phyloP scores from a whole-genome alignment of 2,329 filamentous ascomycete genomes.

The Fusarium chaquense region DNA sequence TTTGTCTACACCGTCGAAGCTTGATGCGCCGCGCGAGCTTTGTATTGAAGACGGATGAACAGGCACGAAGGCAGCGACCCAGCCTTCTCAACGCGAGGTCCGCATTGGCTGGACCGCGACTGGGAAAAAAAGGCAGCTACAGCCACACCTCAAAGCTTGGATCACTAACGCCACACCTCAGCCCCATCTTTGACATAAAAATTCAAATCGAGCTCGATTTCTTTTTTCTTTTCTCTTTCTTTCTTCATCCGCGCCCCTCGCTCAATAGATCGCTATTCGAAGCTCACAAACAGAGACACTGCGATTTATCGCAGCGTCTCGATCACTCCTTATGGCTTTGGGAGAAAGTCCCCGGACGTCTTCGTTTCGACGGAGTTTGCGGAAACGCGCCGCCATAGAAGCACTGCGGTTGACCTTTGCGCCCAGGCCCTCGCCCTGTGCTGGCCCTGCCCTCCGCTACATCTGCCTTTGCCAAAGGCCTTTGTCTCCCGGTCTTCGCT shows the following conservation, averaged over 20 bases:
- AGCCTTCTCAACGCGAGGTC: slow-evolving; percentile 45
- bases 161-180: slow-evolving; percentile 37
- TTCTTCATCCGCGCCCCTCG: slow-evolving; percentile 77
- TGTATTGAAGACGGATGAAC: slow-evolving; percentile 40
- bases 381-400: slow-evolving; percentile 99
- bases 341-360: slow-evolving; percentile 99
- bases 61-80: slow-evolving; percentile 49
- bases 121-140: slow-evolving; percentile 37
- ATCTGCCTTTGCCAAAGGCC: slow-evolving; percentile 49
- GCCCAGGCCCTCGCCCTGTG: slow-evolving; percentile 64
- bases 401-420: slow-evolving; percentile 90
- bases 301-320: slow-evolving; percentile 48
- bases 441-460: slow-evolving; percentile 60
- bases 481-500: slow-evolving; percentile 47
- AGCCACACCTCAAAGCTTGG: slow-evolving; percentile 30
- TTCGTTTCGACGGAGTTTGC: slow-evolving; percentile 64
- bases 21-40: slow-evolving; percentile 38
- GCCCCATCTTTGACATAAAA: slow-evolving; percentile 46
- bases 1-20: slow-evolving; percentile 10
- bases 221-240: slow-evolving; percentile 43
- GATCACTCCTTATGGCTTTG: slow-evolving; percentile 74
- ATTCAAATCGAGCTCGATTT: slow-evolving; percentile 22
- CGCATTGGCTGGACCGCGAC: slow-evolving; percentile 44
- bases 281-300: slow-evolving; percentile 89
- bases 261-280: slow-evolving; percentile 99